Base-by-base conservation (phyloP, 2,329 filamentous ascomycete species). In the Diaporthe ilicicola region DNA sequence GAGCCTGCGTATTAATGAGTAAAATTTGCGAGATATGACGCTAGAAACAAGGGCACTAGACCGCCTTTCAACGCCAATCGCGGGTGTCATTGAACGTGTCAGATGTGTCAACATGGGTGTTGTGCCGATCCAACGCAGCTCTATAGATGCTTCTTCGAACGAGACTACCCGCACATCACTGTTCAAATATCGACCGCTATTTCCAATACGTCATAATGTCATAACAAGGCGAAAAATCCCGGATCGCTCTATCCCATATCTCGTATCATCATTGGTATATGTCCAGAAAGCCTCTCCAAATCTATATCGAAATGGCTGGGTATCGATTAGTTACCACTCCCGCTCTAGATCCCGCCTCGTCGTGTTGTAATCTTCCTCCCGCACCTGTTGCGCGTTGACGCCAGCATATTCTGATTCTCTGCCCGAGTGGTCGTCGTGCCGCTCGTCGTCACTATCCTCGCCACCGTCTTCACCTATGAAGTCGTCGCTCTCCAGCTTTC, bases 401-500 rank as follows among this genome's bases (percentile, higher is more conserved):
- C 27, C 17, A 42, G 56, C 42, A 12, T 59, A 46, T 22, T 51
- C 70, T 22, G 50, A 50, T 27, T 67, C n/a, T 19, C 54, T 34
- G 1, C 34, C 67, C 39, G 68, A 62, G 39, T 67, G 59, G 17
- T 73, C 74, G 22, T 76, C 75, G 24, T 75, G 73, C 15, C 73
- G 74, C 2, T 79, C 73, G 44, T 80, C 77, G 0, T 79, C 78
- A 5, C 79, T 75, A 2, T 78, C 73, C 42, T 80, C 78, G 0
- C 79, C 77, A 4, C 81, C 79, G 13, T 78, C 79, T 2, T 80
- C 81, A 24, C 83, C 83, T 4, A 77, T 73, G 81, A 83, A 87
- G 62, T 90, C 89, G 4, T 85, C 88, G 72, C 89, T 91, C 77
- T 92, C 90, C 0, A 92, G 81, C 0, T 84, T 85, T 2, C 82